Conservation (phyloP, 2,329 filamentous ascomycete genomes). For the Trichoderma semiorbis region DNA sequence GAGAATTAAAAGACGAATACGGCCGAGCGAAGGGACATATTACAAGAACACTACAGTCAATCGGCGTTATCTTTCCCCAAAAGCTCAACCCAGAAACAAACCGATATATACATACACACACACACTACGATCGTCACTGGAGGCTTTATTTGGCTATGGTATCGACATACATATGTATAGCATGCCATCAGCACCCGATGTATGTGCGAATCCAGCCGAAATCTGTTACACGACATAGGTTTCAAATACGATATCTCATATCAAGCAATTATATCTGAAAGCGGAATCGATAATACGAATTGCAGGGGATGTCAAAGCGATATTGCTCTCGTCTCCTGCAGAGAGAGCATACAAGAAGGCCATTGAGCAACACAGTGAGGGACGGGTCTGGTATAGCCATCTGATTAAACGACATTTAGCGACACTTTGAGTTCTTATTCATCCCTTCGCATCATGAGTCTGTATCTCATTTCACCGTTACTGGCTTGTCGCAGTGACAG, state of each 20-base stretch:
- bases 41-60: too few species aligned
- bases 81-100: background rate
- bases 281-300: background rate
- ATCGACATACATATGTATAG: background rate
- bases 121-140: background rate
- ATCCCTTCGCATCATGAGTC: background rate
- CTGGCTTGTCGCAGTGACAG: background rate
- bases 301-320: background rate
- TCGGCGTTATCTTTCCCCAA: background rate
- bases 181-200: background rate
- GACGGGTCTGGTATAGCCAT: background rate
- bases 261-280: background rate
- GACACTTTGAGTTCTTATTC: background rate
- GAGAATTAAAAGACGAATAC: background rate
- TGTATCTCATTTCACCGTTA: background rate
- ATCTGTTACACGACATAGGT: background rate
- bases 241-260: background rate
- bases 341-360: background rate
- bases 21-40: background rate
- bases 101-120: background rate
- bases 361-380: background rate
- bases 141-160: background rate
- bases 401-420: background rate
- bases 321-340: background rate
- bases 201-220: background rate